A percentile compares a stretch with the other conserved stretches of the same genome.
phyloP scores from a whole-genome alignment of 208 protist genomes.

The Phytomonas francai region DNA sequence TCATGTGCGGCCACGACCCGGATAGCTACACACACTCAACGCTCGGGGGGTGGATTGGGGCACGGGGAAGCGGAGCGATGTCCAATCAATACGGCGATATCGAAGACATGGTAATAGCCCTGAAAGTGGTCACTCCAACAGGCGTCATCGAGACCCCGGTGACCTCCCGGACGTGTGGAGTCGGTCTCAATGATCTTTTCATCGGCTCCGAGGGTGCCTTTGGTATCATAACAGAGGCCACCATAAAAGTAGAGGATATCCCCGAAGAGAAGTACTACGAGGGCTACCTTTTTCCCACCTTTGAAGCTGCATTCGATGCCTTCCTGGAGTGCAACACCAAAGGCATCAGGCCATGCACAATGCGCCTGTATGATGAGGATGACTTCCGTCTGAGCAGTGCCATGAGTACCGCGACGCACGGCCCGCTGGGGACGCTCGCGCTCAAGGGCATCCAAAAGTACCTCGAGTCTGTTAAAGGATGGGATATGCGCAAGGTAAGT shows the following conservation, averaged over 20 bases:
- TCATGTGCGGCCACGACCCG: constrained; percentile 91
- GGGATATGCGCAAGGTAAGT: constrained; percentile 66
- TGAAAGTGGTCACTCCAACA: constrained; percentile 89
- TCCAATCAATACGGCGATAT: constrained; percentile 94
- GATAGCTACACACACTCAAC: constrained; percentile 92
- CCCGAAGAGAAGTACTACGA: constrained; percentile 81
- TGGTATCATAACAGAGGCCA: constrained; percentile 91
- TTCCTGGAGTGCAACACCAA: constrained; percentile 80
- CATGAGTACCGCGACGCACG: constrained; percentile 59
- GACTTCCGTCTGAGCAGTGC: constrained; percentile 86
- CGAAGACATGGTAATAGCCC: constrained; percentile 87
- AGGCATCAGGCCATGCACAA: constrained; percentile 75
- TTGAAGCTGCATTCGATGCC: constrained; percentile 76
- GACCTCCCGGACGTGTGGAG: constrained; percentile 73
- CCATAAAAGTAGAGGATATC: constrained; percentile 82
- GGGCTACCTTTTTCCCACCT: constrained; percentile 86
- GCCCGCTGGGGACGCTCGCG: constrained; percentile 37
- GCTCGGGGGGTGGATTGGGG: constrained; percentile 92
- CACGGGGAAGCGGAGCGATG: constrained; percentile 92
- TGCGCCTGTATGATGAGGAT: constrained; percentile 90
- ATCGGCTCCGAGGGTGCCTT: constrained; percentile 91
- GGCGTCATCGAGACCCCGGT: constrained; percentile 82
- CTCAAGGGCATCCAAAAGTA: constrained; percentile 63
- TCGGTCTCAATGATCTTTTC: constrained; percentile 88
- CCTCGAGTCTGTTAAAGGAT: constrained; percentile 45